Evolutionary conservation across 257 asterid genomes (phyloP), one percentile per base, ranked within the genome.

Genomic region (Vinca minor): DNA sequence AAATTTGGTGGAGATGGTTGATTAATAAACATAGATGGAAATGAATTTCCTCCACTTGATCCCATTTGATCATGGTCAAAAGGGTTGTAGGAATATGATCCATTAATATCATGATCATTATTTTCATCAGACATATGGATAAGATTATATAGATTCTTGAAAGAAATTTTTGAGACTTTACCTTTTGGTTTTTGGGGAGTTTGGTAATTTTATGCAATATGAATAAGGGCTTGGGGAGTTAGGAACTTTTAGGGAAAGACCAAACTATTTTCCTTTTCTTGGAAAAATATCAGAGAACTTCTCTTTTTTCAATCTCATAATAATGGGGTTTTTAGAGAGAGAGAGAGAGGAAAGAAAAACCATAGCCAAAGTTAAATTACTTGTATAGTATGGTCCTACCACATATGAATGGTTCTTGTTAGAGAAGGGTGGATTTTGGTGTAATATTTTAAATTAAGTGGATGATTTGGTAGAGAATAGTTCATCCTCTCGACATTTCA

Each of bases 111-210:
- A n/a, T n/a, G n/a, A 56, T 57, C 68, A 54, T 68, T 64, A 72
- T 65, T 69, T 32, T 79, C 80, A 67, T 69, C 54, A 72, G 95
- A 86, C 93, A 86, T 86, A 34, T 34, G 38, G 38, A 6, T 72
- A 70, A 47, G 44, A 65, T 13, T n/a, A n/a, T n/a, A n/a, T n/a
- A n/a, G 14, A 12, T 36, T 60, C 32, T 39, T n/a, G n/a, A 26
- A 12, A 5, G 10, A 44, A 15, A 44, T 21, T 56, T 8, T 65
- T 62, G 66, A 64, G 63, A 54, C 20, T 13, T 35, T 31, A 55
- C 20, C 2, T 14, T 25, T 52, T 15, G 29, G 1, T 17, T 11
- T 15, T n/a, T n/a, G n/a, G n/a, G 29, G 34, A 1, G 32, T 38
- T 62, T 55, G 28, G 13, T n/a, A n/a, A n/a, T 38, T 62, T 38